Evolutionary conservation across 352 stramenopile species (phyloP).

Genomic region (Thraustochytrium striatum): DNA sequence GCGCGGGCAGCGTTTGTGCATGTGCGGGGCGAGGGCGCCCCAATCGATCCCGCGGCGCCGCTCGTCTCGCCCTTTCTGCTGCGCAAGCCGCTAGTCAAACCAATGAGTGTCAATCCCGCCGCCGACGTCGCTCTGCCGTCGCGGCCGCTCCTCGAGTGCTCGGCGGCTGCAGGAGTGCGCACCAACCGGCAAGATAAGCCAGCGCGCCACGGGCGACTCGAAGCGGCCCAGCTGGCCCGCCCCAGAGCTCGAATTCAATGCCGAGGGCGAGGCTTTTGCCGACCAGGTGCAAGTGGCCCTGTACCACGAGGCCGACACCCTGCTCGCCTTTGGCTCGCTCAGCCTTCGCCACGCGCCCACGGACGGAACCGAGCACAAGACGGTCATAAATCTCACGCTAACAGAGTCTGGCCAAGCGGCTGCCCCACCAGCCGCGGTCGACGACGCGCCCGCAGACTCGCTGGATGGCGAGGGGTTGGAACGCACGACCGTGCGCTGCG

Average conservation of each 20-base stretch:
- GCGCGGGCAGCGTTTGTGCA: not conserved
- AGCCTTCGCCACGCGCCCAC: too few species aligned
- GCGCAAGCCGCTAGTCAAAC: not conserved
- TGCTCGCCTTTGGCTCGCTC: too few species aligned
- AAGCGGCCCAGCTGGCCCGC: not conserved
- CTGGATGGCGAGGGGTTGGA: too few species aligned
- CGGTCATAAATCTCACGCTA: too few species aligned
- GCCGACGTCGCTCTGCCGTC: not conserved
- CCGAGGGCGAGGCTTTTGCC: not conserved
- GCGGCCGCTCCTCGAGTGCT: not conserved
- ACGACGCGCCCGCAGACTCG: too few species aligned
- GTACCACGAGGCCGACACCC: too few species aligned
- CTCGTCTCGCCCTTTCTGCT: not conserved
- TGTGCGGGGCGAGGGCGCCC: not conserved
- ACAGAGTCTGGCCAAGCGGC: too few species aligned
- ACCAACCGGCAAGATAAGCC: conserved; percentile 5
- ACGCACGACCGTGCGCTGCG: too few species aligned
- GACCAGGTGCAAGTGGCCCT: too few species aligned
- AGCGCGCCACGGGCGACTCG: not conserved
- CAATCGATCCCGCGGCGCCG: not conserved
- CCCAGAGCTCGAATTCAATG: conserved; percentile 14
- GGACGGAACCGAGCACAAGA: too few species aligned
- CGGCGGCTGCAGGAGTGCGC: not conserved
- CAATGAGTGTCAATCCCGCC: not conserved
- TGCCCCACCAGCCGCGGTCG: too few species aligned